A percentile compares a stretch with the other conserved stretches of the same genome.
phyloP scores from a whole-genome alignment of 2,329 filamentous ascomycete genomes.

The Beauveria varroae region DNA sequence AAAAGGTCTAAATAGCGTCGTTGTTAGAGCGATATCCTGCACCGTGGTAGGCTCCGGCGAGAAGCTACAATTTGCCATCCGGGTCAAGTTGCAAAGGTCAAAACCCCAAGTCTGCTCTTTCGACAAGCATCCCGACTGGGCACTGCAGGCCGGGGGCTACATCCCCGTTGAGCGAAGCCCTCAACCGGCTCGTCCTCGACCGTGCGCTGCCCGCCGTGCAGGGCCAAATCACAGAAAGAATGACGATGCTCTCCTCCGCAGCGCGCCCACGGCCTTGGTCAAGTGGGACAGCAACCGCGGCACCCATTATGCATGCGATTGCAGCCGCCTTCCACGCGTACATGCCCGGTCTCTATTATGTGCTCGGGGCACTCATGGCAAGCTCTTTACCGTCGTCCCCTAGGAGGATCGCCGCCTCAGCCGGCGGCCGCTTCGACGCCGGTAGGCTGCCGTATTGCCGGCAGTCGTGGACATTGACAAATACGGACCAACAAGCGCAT shows the following conservation, averaged over 20 bases:
- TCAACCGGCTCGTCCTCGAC: too few species aligned
- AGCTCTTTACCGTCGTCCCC: conserved; percentile 52
- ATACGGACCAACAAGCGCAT: conserved; percentile 57
- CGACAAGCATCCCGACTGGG: conserved; percentile 56
- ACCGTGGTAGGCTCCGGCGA: conserved; percentile 37
- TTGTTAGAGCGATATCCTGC: conserved; percentile 42
- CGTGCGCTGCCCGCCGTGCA: conserved; percentile 41
- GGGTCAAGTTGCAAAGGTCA: conserved; percentile 63
- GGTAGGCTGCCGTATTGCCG: conserved; percentile 58
- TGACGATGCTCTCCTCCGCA: conserved; percentile 45
- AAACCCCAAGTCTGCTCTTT: conserved; percentile 54
- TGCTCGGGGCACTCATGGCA: conserved; percentile 51
- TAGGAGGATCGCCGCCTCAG: conserved; percentile 59
- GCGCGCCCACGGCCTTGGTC: conserved; percentile 48
- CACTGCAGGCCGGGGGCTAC: conserved; percentile 46
- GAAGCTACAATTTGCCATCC: conserved; percentile 53
- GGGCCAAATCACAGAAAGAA: conserved; percentile 49
- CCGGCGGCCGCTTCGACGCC: conserved; percentile 56
- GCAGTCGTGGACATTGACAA: conserved; percentile 58
- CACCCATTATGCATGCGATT: conserved; percentile 52
- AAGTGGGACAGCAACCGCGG: conserved; percentile 64
- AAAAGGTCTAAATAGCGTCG: conserved; percentile 42
- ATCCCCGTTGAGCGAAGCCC: conserved; percentile 11
- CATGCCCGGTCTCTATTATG: conserved; percentile 55
- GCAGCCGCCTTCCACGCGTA: conserved; percentile 47